Evolutionary conservation across 768 basidiomycete species (phyloP), one percentile per base, ranked within the genome.

Genomic region (Naganishia kalamii): DNA sequence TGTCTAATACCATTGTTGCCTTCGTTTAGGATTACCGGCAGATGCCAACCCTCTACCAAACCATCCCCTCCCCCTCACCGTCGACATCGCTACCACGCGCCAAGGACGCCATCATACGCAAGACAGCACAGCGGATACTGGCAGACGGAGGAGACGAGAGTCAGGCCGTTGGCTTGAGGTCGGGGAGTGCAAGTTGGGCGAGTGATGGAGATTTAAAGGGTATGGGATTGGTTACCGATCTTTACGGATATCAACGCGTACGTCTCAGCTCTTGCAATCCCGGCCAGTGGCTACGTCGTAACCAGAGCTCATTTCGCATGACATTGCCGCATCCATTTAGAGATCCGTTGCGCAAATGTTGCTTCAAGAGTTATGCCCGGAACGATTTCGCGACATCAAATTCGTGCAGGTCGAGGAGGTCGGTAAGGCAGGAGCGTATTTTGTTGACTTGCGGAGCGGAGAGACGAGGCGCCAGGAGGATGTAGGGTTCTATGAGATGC

Each of bases 401-500:
- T 73, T 70, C 51, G 72, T 67, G 6, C 46, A 60, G 12, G 60
- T 75, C n/a, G 13, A 60, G 15, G 74, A 73, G 63, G 60, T 61
- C 11, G 72, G 70, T 8, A 23, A 69, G 25, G 54, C 67, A 4
- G 68, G 62, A 0, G 48, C 13, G 19, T 75, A 73, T 50, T 71
- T 68, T 35, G 44, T 75, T 23, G 68, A 72, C 49, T n/a, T 71
- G 44, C 23, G 12, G 6, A 70, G 47, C 15, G 72, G 74, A 67
- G 72, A 72, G 33, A 68, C 73, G 43, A 71, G 71, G 41, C 59
- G 71, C 17, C 51, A 70, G 65, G 35, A 21, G 12, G 54, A 57
- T 35, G 69, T 72, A 0, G 70, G 67, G 17, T 68, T 70, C 70
- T 74, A 74, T 60, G 70, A 74, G n/a, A 60, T 74, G 15, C 74